These are phyloP conservation scores for Parasarocladium wereldwijsianum DNA, from an alignment of 2,329 filamentous ascomycete genomes.

Conservation along the genomic window DNA sequence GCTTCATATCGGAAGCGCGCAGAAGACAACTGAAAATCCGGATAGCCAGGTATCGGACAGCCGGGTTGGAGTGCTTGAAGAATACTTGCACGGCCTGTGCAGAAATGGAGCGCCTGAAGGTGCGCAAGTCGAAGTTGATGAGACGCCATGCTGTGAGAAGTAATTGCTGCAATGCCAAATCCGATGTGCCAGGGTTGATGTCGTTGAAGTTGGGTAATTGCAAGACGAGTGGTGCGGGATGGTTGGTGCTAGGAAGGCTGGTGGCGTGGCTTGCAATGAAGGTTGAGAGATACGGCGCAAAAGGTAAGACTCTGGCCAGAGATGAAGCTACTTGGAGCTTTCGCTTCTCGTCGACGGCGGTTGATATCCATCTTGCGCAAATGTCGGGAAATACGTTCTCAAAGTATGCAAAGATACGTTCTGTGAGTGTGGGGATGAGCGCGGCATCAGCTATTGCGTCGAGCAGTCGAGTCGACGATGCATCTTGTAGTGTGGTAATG, in stretches of 20 bases:
- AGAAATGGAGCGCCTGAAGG: constrained; percentile 50
- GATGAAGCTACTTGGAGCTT: constrained; percentile 43
- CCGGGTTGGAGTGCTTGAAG: constrained; percentile 42
- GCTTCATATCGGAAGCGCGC: constrained; percentile 63
- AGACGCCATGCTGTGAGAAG: constrained; percentile 54
- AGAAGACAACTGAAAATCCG: constrained; percentile 69
- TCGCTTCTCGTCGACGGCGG: constrained; percentile 22
- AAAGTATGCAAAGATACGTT: constrained; percentile 60
- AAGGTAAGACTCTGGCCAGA: constrained; percentile 66
- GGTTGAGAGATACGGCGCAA: constrained; percentile 64
- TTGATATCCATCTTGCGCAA: constrained; percentile 61
- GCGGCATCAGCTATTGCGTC: constrained; percentile 56
- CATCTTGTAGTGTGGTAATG: constrained; percentile 48
- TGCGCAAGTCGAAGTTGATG: constrained; percentile 56
- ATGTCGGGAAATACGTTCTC: constrained; percentile 67
- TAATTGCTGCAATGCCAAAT: constrained; percentile 12
- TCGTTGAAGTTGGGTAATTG: constrained; percentile 13
- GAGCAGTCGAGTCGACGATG: constrained; percentile 51
- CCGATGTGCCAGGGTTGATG: constrained; percentile 7
- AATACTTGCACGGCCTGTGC: constrained; percentile 54
- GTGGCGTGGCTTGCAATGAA: constrained; percentile 44
- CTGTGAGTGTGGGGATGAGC: constrained; percentile 55
- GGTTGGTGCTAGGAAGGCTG: constrained; percentile 2
- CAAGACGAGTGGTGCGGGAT: constrained; percentile 14
- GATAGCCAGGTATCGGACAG: constrained; percentile 67